Base-by-base conservation (phyloP, 371 early-diverging fungal species). In the Mucor mucedo region DNA sequence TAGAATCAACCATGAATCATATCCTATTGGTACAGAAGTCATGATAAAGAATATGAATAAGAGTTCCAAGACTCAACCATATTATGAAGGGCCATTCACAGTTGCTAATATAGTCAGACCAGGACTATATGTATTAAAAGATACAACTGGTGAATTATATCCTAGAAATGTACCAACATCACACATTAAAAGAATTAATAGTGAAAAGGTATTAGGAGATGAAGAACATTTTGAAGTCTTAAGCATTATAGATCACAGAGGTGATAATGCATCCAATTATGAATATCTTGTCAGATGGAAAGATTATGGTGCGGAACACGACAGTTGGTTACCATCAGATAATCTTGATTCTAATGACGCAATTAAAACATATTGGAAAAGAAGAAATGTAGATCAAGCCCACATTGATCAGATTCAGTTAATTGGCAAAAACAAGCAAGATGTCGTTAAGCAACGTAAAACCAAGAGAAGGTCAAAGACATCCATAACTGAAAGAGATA, bases 31-130 rank as follows among this genome's bases (percentile, higher is more conserved):
- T 8, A 21, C 54, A 4, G 29, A 16, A 35, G 61, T 61, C 10
- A 61, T 61, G 61, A 53, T 53, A 8, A 54, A 61, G 27, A 33
- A 42, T 47, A 52, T 54, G 2, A 38, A 16, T 4, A 45, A 27
- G 11, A 47, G 21, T 2, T 41, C 48, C 14, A 62, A 62, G 47
- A 55, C 47, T 5, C 48, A 55, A 29, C 48, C 47, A 32, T 21
- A 32, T 1, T 48, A 55, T 54, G 55, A 55, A 55, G 55, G 40
- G 1, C 33, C 55, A 9, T 62, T 60, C n/a, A 44, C 33, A 2
- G 27, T 55, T n/a, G n/a, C 35, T n/a, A 38, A 48, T 21, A 48
- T 39, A 21, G 55, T 55, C 6, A 48, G 38, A 11, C 30, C 55
- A 48, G 55, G 55, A 4, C 47, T 47, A 13, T 62, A 62, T 45